These are phyloP conservation scores for Alternaria consortialis DNA, from an alignment of 2,329 filamentous ascomycete species.

Conservation along the genomic window DNA sequence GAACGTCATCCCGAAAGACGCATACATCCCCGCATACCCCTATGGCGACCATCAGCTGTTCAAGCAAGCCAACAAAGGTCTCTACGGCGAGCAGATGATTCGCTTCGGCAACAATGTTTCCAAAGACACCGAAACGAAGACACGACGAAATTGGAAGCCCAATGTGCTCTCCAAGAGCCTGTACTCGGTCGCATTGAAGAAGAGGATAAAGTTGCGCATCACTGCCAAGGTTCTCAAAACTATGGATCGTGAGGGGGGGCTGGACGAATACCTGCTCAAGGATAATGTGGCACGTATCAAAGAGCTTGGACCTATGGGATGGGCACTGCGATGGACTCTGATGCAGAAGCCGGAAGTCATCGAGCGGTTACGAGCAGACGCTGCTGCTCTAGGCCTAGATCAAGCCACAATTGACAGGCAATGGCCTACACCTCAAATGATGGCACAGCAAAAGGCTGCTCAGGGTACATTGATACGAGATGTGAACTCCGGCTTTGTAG, in stretches of 20 bases:
- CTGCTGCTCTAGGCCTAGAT: constrained; percentile 71
- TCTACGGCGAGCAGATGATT: constrained; percentile 75
- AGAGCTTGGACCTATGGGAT: constrained; percentile 88
- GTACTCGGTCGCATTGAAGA: constrained; percentile 69
- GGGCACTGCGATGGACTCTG: constrained; percentile 87
- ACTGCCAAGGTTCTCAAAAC: constrained; percentile 70
- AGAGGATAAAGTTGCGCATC: constrained; percentile 72
- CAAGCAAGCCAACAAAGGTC: constrained; percentile 81
- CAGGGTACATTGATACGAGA: constrained; percentile 17
- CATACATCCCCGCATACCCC: constrained; percentile 66
- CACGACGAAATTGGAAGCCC: constrained; percentile 76
- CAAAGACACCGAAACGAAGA: constrained; percentile 73
- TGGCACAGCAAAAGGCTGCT: constrained; percentile 24
- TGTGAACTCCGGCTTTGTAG: background rate
- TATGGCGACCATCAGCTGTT: constrained; percentile 74
- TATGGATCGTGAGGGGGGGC: constrained; percentile 84
- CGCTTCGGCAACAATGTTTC: constrained; percentile 83
- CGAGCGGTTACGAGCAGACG: constrained; percentile 71
- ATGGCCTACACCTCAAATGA: constrained; percentile 38
- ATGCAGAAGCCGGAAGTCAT: constrained; percentile 79
- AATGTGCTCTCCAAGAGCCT: constrained; percentile 75
- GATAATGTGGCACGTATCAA: constrained; percentile 79
- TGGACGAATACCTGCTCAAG: constrained; percentile 91
- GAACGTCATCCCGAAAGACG: constrained; percentile 41
- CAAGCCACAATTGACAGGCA: constrained; percentile 50